Percentiles rank a stretch among this genome's conserved stretches.
Evolutionary conservation across 805 yeast species (phyloP).

Genomic region (Nakazawaea pomicola): DNA sequence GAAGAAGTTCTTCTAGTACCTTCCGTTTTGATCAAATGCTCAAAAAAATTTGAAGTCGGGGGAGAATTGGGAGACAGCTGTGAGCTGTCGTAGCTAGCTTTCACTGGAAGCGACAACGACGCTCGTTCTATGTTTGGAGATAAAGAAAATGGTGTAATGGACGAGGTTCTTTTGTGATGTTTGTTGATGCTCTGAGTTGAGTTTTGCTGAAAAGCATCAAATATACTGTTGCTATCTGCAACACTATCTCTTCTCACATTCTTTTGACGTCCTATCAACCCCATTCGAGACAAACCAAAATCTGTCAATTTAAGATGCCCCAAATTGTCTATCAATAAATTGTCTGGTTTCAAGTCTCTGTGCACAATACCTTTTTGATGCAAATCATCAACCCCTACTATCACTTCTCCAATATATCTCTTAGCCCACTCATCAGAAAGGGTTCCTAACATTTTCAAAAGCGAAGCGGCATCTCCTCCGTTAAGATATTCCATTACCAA

Average conservation of each 20-base stretch:
- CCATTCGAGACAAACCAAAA: slow-evolving; percentile 90
- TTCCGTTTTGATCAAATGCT: slow-evolving; percentile 19
- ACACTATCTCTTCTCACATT: slow-evolving; percentile 36
- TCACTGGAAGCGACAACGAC: slow-evolving; percentile 3
- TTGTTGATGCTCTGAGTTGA: neutral
- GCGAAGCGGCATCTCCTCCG: slow-evolving; percentile 93
- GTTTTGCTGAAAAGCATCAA: slow-evolving; percentile 7
- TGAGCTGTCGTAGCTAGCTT: neutral
- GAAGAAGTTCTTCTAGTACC: slow-evolving; percentile 20
- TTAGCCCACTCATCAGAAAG: slow-evolving; percentile 84
- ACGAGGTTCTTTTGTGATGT: slow-evolving; percentile 27
- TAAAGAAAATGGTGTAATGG: slow-evolving; percentile 40
- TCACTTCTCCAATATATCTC: slow-evolving; percentile 83
- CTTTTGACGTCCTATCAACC: slow-evolving; percentile 78
- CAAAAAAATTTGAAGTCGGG: slow-evolving; percentile 23
- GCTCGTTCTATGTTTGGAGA: slow-evolving; percentile 33
- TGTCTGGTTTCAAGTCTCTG: slow-evolving; percentile 94
- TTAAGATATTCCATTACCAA: slow-evolving; percentile 94
- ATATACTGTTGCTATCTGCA: slow-evolving; percentile 22
- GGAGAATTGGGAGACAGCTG: slow-evolving; percentile 16
- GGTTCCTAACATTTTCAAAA: slow-evolving; percentile 75
- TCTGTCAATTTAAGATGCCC: slow-evolving; percentile 95
- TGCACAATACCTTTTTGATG: slow-evolving; percentile 89
- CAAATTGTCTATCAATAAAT: slow-evolving; percentile 71
- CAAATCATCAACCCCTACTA: slow-evolving; percentile 84